Evolutionary conservation across 495 filamentous ascomycete species (phyloP).

Genomic region (Penicillium malachiteum): DNA sequence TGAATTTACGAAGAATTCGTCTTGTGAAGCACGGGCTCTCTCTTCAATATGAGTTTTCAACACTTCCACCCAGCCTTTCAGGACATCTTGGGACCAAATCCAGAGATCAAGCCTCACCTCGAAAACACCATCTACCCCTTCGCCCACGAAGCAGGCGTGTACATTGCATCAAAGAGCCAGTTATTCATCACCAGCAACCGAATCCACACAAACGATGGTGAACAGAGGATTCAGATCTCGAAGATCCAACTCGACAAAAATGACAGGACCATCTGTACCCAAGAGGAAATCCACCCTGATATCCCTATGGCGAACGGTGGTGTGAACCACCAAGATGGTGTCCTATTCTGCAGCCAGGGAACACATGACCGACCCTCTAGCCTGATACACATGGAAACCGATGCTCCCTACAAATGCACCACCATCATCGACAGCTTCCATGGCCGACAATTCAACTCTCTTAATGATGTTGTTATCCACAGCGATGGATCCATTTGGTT

Average conservation of each 20-base stretch:
- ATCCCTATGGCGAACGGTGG: conserved; percentile 59
- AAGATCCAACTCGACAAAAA: conserved; percentile 23
- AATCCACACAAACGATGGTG: conserved; percentile 8
- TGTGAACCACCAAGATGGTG: conserved; percentile 41
- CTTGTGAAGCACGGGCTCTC: not conserved
- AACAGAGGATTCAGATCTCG: conserved; percentile 35
- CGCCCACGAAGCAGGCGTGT: conserved; percentile 65
- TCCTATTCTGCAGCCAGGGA: conserved; percentile 56
- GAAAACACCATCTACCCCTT: conserved; percentile 39
- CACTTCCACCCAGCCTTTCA: conserved; percentile 30
- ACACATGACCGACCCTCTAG: conserved; percentile 18
- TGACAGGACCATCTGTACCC: conserved; percentile 13
- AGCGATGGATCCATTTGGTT: conserved; percentile 61
- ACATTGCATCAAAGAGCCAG: conserved; percentile 38
- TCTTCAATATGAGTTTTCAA: conserved; percentile 10
- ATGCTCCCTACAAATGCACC: not conserved
- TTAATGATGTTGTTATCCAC: conserved; percentile 55
- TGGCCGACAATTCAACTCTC: conserved; percentile 59
- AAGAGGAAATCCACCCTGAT: conserved; percentile 24
- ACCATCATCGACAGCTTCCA: conserved; percentile 31
- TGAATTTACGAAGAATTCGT: no score
- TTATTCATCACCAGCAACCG: conserved; percentile 61
- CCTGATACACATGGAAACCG: not conserved
- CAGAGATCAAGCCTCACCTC: conserved; percentile 30
- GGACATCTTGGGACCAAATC: conserved; percentile 28